Conservation (phyloP, 2,329 filamentous ascomycete species). For the Hymenoscyphus repandus region DNA sequence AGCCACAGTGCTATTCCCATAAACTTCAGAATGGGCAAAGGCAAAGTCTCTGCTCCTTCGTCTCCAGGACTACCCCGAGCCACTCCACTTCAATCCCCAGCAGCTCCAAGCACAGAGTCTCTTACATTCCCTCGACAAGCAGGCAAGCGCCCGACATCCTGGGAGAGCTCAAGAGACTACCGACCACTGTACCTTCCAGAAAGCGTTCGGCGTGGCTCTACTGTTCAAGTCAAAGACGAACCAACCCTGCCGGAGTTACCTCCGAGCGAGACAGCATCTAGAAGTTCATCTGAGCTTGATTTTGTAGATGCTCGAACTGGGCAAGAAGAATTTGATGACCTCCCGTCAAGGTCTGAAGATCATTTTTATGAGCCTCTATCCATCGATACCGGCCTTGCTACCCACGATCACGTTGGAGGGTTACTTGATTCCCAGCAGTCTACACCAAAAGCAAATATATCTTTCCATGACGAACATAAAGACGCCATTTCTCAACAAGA, state of each 20-base stretch:
- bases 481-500: not conserved
- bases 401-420: constrained; percentile 36
- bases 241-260: constrained; percentile 43
- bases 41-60: constrained; percentile 34
- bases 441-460: constrained; percentile 60
- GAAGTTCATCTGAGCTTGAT: constrained; percentile 37
- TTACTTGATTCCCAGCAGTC: constrained; percentile 58
- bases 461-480: constrained; percentile 27
- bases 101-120: constrained; percentile 26
- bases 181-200: constrained; percentile 81
- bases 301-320: constrained; percentile 33
- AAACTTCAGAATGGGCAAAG: constrained; percentile 45
- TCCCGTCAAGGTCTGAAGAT: constrained; percentile 4
- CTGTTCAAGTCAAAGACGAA: constrained; percentile 27
- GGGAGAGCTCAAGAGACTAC: constrained; percentile 64
- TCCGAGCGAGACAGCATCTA: constrained; percentile 44
- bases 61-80: constrained; percentile 39
- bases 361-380: constrained; percentile 29
- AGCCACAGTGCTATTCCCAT: constrained; percentile 52
- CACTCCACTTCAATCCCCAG: constrained; percentile 35
- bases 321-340: not conserved
- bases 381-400: constrained; percentile 36
- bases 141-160: constrained; percentile 49
- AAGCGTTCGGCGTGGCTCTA: constrained; percentile 28
- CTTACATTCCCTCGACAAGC: constrained; percentile 34